Conservation (phyloP, 306 rosid genomes). For the Carpinus fangiana region DNA sequence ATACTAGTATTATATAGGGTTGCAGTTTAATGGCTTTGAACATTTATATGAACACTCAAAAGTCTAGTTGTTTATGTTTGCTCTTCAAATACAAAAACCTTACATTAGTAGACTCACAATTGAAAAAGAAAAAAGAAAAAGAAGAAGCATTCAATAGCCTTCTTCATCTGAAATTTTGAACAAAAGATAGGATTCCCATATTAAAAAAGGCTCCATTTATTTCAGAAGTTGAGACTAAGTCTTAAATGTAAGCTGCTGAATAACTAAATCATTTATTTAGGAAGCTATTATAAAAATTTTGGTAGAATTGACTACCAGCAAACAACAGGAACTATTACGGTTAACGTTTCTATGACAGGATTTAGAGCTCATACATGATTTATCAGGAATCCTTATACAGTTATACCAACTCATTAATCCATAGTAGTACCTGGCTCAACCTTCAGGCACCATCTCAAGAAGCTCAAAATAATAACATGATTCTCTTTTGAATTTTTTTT, state of each 20-base stretch:
- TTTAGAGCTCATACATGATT: no score
- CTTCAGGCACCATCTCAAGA: background rate
- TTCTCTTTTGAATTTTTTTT: background rate
- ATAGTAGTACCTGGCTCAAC: background rate
- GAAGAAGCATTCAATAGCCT: no score
- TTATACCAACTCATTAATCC: no score
- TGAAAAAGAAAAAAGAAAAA: no score
- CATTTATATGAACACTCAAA: background rate
- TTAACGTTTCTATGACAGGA: no score
- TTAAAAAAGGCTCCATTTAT: no score
- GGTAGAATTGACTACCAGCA: background rate
- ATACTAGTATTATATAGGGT: background rate
- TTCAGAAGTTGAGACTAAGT: background rate
- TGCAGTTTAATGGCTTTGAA: background rate
- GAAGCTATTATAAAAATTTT: background rate
- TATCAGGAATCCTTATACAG: no score
- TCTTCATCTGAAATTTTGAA: background rate
- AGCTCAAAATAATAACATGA: background rate
- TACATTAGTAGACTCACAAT: no score
- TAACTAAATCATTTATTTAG: background rate
- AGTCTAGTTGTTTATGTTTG: background rate
- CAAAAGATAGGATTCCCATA: no score
- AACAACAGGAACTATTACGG: background rate
- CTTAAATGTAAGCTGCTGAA: background rate
- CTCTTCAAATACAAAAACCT: background rate